A percentile compares a stretch with the other conserved stretches of the same genome.
Evolutionary conservation across 179 eudicot genomes (phyloP).

Genomic region (Silene vulgaris): DNA sequence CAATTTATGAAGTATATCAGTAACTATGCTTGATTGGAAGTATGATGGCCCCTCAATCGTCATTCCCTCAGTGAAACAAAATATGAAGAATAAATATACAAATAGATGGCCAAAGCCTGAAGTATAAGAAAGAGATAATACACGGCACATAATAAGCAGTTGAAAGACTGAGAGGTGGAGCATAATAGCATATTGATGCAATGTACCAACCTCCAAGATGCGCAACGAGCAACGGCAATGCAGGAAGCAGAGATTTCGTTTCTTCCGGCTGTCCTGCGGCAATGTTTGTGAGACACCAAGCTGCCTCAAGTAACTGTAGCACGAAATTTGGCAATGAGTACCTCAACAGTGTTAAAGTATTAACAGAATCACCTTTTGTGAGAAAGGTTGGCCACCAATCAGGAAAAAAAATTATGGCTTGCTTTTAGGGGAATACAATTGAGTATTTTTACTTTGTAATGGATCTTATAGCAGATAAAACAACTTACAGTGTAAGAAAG

Average conservation of each 20-base stretch:
- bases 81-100: slow-evolving; percentile 1
- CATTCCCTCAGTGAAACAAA: neutral
- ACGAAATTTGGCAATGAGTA: slow-evolving; percentile 11
- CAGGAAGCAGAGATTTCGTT: slow-evolving; percentile 83
- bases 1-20: neutral
- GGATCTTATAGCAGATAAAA: neutral
- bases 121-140: neutral
- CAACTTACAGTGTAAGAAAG: neutral
- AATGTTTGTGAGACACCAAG: slow-evolving; percentile 97
- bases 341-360: slow-evolving; percentile 1
- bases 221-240: slow-evolving; percentile 85
- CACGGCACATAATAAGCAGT: neutral
- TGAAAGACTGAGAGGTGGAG: slow-evolving; percentile 3
- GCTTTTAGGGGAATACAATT: neutral
- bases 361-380: neutral
- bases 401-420: neutral
- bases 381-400: neutral
- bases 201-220: slow-evolving; percentile 78
- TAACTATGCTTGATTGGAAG: too few species aligned
- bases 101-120: neutral
- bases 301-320: slow-evolving; percentile 87
- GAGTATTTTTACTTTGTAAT: neutral
- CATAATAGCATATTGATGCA: neutral
- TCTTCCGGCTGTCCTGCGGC: slow-evolving; percentile 96
- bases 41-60: too few species aligned